Conservation (phyloP, 495 filamentous ascomycete species). For the Aspergillus homomorphus region DNA sequence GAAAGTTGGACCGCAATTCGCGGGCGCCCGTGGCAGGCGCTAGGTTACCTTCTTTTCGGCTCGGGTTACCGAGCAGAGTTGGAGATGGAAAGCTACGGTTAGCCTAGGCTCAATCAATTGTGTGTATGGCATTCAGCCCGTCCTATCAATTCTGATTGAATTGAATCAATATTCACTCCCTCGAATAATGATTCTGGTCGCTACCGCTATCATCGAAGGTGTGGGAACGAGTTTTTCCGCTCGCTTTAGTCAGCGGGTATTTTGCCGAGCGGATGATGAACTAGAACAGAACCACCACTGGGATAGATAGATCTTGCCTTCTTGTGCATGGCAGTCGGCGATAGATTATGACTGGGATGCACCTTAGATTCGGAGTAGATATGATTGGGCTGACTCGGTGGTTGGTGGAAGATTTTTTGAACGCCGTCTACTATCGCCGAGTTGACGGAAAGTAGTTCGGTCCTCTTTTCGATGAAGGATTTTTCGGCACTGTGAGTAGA, state of each 20-base stretch:
- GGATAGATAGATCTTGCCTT: neutral
- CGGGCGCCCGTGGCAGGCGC: neutral
- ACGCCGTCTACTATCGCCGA: neutral
- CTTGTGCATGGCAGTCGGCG: too few species aligned
- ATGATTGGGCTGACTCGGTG: neutral
- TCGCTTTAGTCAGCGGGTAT: neutral
- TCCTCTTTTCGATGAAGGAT: too few species aligned
- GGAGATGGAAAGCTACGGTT: too few species aligned
- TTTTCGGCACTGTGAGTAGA: too few species aligned
- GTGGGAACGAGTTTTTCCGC: neutral
- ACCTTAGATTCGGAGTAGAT: neutral
- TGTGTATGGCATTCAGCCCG: neutral
- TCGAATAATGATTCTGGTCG: too few species aligned
- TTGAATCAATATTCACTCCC: neutral
- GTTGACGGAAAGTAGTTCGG: too few species aligned
- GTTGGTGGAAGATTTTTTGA: neutral
- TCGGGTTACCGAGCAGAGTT: neutral
- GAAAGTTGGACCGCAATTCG: neutral
- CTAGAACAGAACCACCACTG: neutral
- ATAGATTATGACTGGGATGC: neutral
- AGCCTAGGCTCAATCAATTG: neutral
- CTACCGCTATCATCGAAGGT: neutral
- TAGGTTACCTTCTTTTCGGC: neutral
- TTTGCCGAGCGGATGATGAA: neutral
- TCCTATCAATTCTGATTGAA: neutral